Base-by-base conservation (phyloP, 768 basidiomycete species). In the Suillus alpinus region DNA sequence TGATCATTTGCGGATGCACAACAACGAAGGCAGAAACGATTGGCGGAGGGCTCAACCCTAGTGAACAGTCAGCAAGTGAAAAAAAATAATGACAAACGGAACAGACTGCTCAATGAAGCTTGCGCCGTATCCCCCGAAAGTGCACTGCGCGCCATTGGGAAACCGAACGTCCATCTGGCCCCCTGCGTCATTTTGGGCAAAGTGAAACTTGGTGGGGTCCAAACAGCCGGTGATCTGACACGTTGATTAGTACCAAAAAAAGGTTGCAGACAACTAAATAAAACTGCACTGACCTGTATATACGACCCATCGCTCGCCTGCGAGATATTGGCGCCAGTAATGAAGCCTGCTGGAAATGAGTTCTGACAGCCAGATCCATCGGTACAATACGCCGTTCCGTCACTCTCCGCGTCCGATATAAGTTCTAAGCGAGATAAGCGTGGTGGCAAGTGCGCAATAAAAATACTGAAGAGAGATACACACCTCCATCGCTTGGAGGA, bases 131-230 rank as follows among this genome's bases (percentile, higher is more conserved):
- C 82, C 82, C 44, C 82, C 82, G 60, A 78, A 83, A 3, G 75
- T 74, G 68, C 82, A 83, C 53, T 81, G 79, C 23, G 82, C 82
- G n/a, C 82, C 82, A 55, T 83, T 77, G 1, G 81, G 82, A 65
- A 76, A 83, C 26, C 82, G 76, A 46, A 77, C 72, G 53, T 83
- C 82, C 60, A 81, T 77, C 63, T 83, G 82, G 10, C 82, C 82
- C 6, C 82, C 82, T 4, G 73, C 71, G 44, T 83, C 81, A 20
- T 61, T 65, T 16, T 68, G 66, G 8, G 66, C 67, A 43, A 75
- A 77, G 20, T 76, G 73, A 58, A 72, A 73, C 53, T 61, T 62
- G 60, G 51, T 65, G 8, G 67, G 18, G 14, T 72, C 68, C 49
- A 79, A 65, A 56, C 78, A 79, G n/a, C 78, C 77, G 5, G 78